Evolutionary conservation across 2,329 filamentous ascomycete genomes (phyloP).

Genomic region (Hymenoscyphus linearis): DNA sequence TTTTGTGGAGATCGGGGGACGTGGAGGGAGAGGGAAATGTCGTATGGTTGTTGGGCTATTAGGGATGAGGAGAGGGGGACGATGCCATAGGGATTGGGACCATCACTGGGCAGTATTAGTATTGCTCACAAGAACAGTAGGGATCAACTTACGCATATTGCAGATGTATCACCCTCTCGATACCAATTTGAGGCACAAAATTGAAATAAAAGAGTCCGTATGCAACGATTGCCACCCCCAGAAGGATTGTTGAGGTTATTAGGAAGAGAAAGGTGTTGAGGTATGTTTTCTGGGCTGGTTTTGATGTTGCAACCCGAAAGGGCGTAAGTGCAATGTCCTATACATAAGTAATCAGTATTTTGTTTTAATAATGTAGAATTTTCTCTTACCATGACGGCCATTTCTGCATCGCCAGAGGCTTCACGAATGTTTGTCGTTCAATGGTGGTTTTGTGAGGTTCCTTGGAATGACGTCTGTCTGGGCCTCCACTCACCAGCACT

Average conservation of each 20-base stretch:
- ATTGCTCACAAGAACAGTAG: constrained; percentile 3
- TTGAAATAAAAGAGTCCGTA: constrained; percentile 64
- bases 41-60: constrained; percentile 73
- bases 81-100: constrained; percentile 31
- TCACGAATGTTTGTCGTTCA: neutral
- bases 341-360: neutral
- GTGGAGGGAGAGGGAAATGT: constrained; percentile 68
- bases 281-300: constrained; percentile 58
- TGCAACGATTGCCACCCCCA: constrained; percentile 52
- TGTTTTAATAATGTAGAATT: neutral
- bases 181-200: constrained; percentile 61
- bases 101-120: constrained; percentile 32
- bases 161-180: constrained; percentile 57
- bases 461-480: neutral
- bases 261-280: constrained; percentile 43
- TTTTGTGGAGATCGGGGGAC: constrained; percentile 78
- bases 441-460: neutral
- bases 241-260: constrained; percentile 46
- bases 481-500: too few species aligned
- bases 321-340: constrained; percentile 50
- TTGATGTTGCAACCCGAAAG: constrained; percentile 51
- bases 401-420: neutral
- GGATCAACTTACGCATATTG: constrained; percentile 51
- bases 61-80: constrained; percentile 41
- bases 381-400: constrained; percentile 2